Evolutionary conservation across 306 rosid genomes (phyloP).

Genomic region (Argentina anserina): DNA sequence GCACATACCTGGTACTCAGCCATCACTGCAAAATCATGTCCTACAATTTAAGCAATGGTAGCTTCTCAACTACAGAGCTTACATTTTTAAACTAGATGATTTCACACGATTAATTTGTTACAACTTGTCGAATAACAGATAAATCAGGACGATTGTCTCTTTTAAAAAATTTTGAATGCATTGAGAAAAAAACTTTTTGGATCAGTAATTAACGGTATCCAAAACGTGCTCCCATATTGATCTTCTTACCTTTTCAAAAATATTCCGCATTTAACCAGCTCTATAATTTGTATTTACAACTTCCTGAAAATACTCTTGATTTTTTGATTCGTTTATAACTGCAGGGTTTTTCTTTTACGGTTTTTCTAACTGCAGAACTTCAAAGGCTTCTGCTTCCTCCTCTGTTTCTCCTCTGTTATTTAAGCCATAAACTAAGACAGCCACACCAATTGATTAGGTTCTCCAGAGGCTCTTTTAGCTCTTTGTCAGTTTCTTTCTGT

Average conservation of each 20-base stretch:
- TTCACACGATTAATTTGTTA: not conserved
- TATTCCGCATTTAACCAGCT: not conserved
- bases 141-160: not conserved
- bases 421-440: not conserved
- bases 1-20: too few relatives aligned
- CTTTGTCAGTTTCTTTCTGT: not conserved
- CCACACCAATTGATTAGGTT: not conserved
- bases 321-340: not conserved
- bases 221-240: not conserved
- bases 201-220: not conserved
- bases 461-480: not conserved
- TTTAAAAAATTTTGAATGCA: not conserved
- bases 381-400: not conserved
- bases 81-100: too few relatives aligned
- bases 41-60: too few relatives aligned
- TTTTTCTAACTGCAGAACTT: not conserved
- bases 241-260: not conserved
- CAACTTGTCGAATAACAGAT: not conserved
- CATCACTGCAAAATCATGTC: not conserved
- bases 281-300: not conserved
- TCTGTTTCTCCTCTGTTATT: conserved; percentile 8
- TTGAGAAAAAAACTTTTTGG: not conserved
- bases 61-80: not conserved
- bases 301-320: conserved; percentile 1
- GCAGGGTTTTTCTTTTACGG: conserved; percentile 1